phyloP scores from a whole-genome alignment of 139 green algal species.

The Closterium sp. region DNA sequence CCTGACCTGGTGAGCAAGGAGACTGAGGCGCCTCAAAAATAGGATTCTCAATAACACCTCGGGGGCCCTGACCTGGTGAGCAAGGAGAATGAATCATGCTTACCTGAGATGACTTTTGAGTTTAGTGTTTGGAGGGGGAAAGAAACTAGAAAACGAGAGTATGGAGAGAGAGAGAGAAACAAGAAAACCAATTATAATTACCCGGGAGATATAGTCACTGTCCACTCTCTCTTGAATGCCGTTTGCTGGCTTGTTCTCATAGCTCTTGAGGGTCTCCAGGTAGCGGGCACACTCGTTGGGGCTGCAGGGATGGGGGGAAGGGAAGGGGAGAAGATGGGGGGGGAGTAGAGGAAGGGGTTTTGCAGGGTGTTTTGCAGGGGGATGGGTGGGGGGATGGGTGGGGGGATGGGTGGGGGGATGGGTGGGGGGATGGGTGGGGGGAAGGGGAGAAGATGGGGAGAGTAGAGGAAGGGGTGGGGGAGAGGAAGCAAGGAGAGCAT shows the following conservation, averaged over 20 bases:
- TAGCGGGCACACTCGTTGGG: constrained; percentile 86
- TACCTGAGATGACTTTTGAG: too few relatives aligned
- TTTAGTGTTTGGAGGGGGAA: not conserved
- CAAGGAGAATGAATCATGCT: too few relatives aligned
- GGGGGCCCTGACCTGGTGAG: too few relatives aligned
- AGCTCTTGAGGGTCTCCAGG: constrained; percentile 89
- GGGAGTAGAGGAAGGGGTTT: too few relatives aligned
- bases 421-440: not conserved
- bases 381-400: too few relatives aligned
- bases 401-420: too few relatives aligned
- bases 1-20: too few relatives aligned
- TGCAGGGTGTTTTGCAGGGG: too few relatives aligned
- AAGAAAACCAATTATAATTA: constrained; percentile 42
- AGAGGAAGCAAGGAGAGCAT: constrained; percentile 12
- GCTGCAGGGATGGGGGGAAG: constrained; percentile 12
- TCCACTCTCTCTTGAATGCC: constrained; percentile 70
- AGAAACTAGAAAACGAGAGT: not conserved
- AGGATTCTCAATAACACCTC: too few relatives aligned
- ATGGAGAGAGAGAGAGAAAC: not conserved
- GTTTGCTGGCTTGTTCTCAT: constrained; percentile 84
- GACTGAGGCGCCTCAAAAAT: too few relatives aligned
- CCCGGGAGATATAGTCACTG: constrained; percentile 76
- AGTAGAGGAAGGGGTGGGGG: too few relatives aligned
- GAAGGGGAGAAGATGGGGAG: not conserved
- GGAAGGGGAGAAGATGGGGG: not conserved